Evolutionary conservation across 2,329 filamentous ascomycete species (phyloP), one percentile per base, ranked within the genome.

Genomic region (Ophiostoma sp.): DNA sequence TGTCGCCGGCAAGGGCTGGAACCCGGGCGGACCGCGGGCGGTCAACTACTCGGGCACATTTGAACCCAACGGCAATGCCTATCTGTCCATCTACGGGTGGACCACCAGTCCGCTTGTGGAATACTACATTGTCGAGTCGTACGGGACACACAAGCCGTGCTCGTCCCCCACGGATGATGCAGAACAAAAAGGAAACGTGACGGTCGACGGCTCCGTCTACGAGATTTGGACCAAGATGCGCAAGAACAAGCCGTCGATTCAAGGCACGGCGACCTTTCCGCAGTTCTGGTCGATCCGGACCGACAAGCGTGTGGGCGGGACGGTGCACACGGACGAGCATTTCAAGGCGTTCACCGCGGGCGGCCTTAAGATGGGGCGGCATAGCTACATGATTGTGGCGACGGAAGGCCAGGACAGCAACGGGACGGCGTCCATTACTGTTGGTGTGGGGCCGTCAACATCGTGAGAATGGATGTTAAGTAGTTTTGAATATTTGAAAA

Each of bases 1-100:
- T 71, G 87, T 88, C 59, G 86, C 82, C 74, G 88, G 87, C 74
- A 89, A 89, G 80, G 88, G 85, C 39, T 87, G 85, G 85, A 84
- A 82, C 72, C 81, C 83, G 31, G 83, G 83, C 57, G 77, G 75
- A 68, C 77, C 76, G 73, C 77, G 86, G 74, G 82, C 80, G 71
- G 86, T 88, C 78, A 84, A 80, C 75, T 88, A 86, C 82, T 81
- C 79, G 15, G 86, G 83, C 55, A 81, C 79, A 50, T 88, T 84
- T 82, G 81, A 78, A 73, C 82, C 84, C 71, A 82, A 81, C 72
- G 85, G 85, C 75, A 87, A 87, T 81, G 81, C 86, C 45, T 76
- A 76, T 55, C 70, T 75, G 22, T 69, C 74, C 33, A 55, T 76
- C 28, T 76, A 76, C 74, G 75, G 75, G 52, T 76, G 75, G 75